A percentile compares a stretch with the other conserved stretches of the same genome.
phyloP scores from a whole-genome alignment of 768 basidiomycete genomes.

The Mycena indigotica region DNA sequence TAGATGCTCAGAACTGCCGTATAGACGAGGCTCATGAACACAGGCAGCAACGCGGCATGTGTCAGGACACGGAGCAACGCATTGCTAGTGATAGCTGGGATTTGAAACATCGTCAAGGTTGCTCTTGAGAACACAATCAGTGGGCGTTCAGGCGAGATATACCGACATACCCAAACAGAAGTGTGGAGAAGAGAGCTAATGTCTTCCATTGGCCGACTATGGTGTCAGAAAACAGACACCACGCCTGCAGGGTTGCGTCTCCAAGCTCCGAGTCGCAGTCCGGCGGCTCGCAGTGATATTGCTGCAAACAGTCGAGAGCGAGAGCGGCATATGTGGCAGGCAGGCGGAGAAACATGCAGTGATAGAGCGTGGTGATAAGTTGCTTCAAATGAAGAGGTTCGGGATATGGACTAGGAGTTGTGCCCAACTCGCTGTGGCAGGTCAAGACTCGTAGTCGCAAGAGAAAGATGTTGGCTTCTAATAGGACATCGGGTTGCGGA shows the following conservation, averaged over 20 bases:
- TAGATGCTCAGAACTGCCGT: conserved; percentile 7
- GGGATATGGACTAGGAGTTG: too few relatives aligned
- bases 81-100: not conserved
- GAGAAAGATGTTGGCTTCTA: too few relatives aligned
- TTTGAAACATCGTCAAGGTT: conserved; percentile 16
- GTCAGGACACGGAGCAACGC: not conserved
- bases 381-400: not conserved
- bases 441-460: too few relatives aligned
- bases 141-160: not conserved
- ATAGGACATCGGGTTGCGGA: too few relatives aligned
- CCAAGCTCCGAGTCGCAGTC: not conserved
- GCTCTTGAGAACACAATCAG: not conserved
- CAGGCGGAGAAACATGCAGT: conserved; percentile 7
- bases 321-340: conserved; percentile 6
- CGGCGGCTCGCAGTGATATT: not conserved
- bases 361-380: conserved; percentile 1
- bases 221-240: conserved; percentile 4
- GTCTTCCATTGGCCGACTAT: conserved; percentile 15
- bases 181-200: conserved; percentile 7
- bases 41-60: conserved; percentile 4
- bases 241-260: not conserved
- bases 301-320: not conserved
- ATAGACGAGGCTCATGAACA: conserved; percentile 6
- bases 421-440: too few relatives aligned
- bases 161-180: conserved; percentile 7